These are phyloP conservation scores for Daphne laureola DNA, from an alignment of 441 rosid species.

Conservation along the genomic window DNA sequence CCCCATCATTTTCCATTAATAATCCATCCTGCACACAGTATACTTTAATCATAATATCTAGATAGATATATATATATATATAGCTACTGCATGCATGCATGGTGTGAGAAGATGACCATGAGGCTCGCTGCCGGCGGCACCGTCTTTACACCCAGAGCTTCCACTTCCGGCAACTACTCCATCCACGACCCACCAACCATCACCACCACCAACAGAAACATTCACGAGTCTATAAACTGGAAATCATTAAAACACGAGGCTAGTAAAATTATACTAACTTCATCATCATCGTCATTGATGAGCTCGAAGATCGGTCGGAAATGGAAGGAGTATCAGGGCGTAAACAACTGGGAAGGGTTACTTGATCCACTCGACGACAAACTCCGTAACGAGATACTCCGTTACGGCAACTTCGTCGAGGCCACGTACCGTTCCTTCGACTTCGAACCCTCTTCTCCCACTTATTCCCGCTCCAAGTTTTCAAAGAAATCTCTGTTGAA, in stretches of 20 bases:
- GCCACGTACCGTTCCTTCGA: constrained; percentile 35
- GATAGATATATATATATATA: too few species aligned
- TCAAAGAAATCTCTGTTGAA: constrained; percentile 20
- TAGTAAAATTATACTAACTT: background rate
- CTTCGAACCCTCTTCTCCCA: constrained; percentile 31
- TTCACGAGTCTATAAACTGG: constrained; percentile 1
- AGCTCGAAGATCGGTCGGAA: constrained; percentile 15
- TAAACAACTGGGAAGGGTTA: constrained; percentile 39
- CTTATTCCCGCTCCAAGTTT: constrained; percentile 21
- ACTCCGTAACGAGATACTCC: constrained; percentile 28
- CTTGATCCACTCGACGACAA: constrained; percentile 42
- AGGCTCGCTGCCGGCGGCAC: too few species aligned
- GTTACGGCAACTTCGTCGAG: constrained; percentile 39
- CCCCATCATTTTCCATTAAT: too few species aligned
- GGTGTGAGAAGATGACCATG: too few species aligned
- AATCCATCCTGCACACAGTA: too few species aligned
- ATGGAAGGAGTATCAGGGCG: constrained; percentile 42
- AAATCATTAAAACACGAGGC: background rate
- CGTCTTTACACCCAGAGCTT: constrained; percentile 6
- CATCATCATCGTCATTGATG: background rate
- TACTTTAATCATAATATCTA: too few species aligned
- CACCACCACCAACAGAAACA: background rate
- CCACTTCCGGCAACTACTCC: constrained; percentile 9
- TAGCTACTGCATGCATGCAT: too few species aligned
- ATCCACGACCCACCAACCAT: constrained; percentile 18